Percentiles rank a stretch among this genome's conserved stretches.
phyloP scores from a whole-genome alignment of 768 basidiomycete genomes.

The Harrya chromipes region DNA sequence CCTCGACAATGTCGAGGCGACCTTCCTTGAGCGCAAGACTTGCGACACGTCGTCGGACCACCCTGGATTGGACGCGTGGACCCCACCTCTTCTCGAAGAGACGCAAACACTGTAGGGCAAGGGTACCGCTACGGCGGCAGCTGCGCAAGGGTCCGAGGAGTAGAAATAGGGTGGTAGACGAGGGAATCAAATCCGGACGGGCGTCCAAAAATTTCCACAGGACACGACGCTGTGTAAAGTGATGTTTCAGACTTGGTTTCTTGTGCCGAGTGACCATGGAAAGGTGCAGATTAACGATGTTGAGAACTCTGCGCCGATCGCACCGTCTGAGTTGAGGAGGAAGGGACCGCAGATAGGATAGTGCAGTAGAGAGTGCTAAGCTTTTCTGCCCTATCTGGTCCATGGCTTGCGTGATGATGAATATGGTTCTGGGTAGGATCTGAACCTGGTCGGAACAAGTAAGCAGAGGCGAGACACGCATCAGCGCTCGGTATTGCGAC shows the following conservation, averaged over 20 bases:
- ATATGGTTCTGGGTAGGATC: conserved; percentile 43
- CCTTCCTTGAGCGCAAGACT: conserved; percentile 64
- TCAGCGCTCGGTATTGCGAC: conserved; percentile 37
- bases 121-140: conserved; percentile 51
- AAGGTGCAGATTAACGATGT: conserved; percentile 47
- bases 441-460: conserved; percentile 31
- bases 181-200: conserved; percentile 53
- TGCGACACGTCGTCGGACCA: conserved; percentile 58
- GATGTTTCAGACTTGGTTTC: conserved; percentile 39
- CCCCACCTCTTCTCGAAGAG: conserved; percentile 59
- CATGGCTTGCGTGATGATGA: conserved; percentile 46
- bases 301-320: conserved; percentile 39
- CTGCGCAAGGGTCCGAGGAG: conserved; percentile 51
- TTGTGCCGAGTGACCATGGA: conserved; percentile 36
- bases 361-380: conserved; percentile 44
- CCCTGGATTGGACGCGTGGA: conserved; percentile 46
- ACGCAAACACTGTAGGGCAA: conserved; percentile 44
- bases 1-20: conserved; percentile 45
- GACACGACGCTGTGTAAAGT: conserved; percentile 43
- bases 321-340: conserved; percentile 39
- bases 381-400: conserved; percentile 38
- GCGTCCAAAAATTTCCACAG: conserved; percentile 44
- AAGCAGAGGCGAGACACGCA: conserved; percentile 41
- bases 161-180: conserved; percentile 55
- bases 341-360: conserved; percentile 47